Conservation (phyloP, 192 early-diverging fungal genomes). For the Entomortierella beljakovae region DNA sequence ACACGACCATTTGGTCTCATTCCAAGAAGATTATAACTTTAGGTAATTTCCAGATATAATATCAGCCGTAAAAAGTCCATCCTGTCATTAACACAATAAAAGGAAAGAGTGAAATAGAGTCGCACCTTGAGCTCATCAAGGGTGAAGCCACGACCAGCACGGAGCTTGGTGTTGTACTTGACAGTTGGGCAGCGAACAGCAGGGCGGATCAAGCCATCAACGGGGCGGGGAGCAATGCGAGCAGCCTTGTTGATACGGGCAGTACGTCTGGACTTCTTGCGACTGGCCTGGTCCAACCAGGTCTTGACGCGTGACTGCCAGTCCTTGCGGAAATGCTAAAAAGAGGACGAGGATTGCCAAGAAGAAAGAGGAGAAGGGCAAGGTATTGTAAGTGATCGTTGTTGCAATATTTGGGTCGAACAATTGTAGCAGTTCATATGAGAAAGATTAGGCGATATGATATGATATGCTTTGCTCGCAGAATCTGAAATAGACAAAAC, state of each 20-base stretch:
- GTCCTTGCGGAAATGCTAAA: conserved; percentile 95
- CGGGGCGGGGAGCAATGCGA: conserved; percentile 94
- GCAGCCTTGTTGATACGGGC: conserved; percentile 95
- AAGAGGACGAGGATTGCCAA: not conserved
- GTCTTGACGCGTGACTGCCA: conserved; percentile 97
- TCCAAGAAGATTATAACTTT: not conserved
- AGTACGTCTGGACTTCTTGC: conserved; percentile 91
- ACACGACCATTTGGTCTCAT: not conserved
- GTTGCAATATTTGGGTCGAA: not conserved
- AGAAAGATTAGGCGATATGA: no score
- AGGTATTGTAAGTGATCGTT: not conserved
- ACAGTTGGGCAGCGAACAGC: conserved; percentile 96
- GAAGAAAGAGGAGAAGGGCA: not conserved
- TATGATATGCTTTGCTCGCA: no score
- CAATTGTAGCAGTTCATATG: no score
- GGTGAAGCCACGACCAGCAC: conserved; percentile 98
- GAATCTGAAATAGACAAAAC: not conserved
- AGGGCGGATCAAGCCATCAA: conserved; percentile 96
- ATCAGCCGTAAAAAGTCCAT: not conserved
- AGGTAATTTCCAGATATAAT: not conserved
- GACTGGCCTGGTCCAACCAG: conserved; percentile 98
- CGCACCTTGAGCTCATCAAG: conserved; percentile 96
- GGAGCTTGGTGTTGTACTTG: conserved; percentile 59
- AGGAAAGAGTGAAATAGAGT: not conserved
- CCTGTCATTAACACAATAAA: not conserved